Conservation (phyloP, 768 basidiomycete genomes). For the Amanita pallidorosea region DNA sequence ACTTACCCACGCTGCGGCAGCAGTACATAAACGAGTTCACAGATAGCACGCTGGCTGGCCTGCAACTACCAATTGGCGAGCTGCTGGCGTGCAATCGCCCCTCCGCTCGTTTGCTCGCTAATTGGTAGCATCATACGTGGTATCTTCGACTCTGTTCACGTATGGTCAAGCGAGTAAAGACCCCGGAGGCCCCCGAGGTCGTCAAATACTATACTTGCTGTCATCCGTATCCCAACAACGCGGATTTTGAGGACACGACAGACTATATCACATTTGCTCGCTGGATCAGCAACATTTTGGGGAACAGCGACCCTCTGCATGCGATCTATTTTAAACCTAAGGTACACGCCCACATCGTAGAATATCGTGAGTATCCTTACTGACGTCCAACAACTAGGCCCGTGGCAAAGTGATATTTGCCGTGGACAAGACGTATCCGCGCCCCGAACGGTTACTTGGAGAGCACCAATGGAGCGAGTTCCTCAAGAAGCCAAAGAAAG, state of each 20-base stretch:
- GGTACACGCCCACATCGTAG: constrained; percentile 13
- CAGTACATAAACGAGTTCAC: no score
- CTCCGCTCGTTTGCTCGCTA: no score
- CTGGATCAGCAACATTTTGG: constrained; percentile 39
- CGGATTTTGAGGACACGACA: constrained; percentile 25
- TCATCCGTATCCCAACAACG: constrained; percentile 34
- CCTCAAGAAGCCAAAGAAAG: constrained; percentile 24
- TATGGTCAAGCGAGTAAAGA: constrained; percentile 32
- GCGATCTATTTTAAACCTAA: constrained; percentile 37
- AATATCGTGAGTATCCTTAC: background rate
- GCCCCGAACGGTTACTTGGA: constrained; percentile 30
- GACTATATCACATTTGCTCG: constrained; percentile 30
- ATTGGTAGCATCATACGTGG: no score
- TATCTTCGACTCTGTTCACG: background rate
- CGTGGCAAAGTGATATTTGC: constrained; percentile 34
- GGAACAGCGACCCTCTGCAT: constrained; percentile 20
- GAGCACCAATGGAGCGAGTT: constrained; percentile 43
- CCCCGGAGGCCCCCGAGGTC: constrained; percentile 30
- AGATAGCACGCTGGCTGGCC: no score
- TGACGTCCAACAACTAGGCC: constrained; percentile 16
- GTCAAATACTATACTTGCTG: constrained; percentile 35
- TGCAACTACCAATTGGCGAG: no score
- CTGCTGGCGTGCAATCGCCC: no score
- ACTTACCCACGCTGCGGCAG: no score
- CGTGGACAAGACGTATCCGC: constrained; percentile 25